Evolutionary conservation across 768 basidiomycete genomes (phyloP).

Genomic region (Leucosporidium creatinivorum): DNA sequence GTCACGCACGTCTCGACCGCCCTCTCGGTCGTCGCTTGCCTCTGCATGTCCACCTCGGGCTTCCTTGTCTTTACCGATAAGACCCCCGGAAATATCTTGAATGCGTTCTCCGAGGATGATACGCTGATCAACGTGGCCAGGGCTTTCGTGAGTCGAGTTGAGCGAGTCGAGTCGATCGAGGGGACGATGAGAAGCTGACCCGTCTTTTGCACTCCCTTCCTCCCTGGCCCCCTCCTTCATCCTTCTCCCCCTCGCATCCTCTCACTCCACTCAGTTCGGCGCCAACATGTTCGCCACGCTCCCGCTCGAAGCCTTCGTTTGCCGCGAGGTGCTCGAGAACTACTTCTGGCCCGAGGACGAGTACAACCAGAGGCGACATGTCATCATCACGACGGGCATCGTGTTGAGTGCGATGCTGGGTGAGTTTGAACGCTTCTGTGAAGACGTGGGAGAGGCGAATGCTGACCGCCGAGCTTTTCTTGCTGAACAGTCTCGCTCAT

Average conservation of each 20-base stretch:
- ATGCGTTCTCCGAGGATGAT: conserved; percentile 70
- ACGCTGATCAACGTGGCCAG: conserved; percentile 76
- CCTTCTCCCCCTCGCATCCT: no score
- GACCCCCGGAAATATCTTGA: conserved; percentile 79
- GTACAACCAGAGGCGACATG: conserved; percentile 68
- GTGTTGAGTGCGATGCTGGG: conserved; percentile 74
- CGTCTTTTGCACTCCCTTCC: background rate
- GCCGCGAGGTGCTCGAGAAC: conserved; percentile 93
- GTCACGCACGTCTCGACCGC: conserved; percentile 88
- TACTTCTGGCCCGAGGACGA: conserved; percentile 85
- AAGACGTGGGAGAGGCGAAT: background rate
- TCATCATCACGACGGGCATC: conserved; percentile 82
- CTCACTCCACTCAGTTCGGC: conserved; percentile 22
- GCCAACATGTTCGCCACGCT: conserved; percentile 86
- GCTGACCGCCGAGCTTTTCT: background rate
- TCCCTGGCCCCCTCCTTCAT: no score
- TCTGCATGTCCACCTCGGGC: conserved; percentile 73
- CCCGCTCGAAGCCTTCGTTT: conserved; percentile 87
- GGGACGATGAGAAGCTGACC: no score
- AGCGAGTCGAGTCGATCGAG: no score
- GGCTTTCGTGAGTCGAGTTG: conserved; percentile 63
- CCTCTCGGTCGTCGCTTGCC: conserved; percentile 70
- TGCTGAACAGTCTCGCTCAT: conserved; percentile 64
- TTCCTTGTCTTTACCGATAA: conserved; percentile 66
- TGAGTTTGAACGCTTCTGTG: conserved; percentile 43